phyloP scores from a whole-genome alignment of 257 asterid species.

The Forsythia suspensa region DNA sequence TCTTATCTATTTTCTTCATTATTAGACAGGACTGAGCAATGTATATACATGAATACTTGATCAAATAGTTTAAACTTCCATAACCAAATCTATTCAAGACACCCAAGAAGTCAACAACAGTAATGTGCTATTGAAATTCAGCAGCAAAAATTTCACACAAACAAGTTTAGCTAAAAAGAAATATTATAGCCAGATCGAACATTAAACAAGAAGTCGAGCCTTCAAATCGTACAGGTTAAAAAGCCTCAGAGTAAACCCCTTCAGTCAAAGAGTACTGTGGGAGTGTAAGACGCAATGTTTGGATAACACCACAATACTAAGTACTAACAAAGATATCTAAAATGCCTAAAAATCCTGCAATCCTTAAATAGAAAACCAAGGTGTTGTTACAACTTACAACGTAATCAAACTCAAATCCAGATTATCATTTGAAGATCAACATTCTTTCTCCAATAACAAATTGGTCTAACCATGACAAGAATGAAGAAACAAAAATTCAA shows the following conservation, averaged over 20 bases:
- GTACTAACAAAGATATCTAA: not conserved
- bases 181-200: not conserved
- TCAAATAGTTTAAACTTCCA: not conserved
- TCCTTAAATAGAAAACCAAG: constrained; percentile 2
- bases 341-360: not conserved
- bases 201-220: not conserved
- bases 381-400: not conserved
- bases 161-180: not conserved
- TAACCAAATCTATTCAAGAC: not conserved
- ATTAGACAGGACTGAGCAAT: not conserved
- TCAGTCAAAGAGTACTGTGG: not conserved
- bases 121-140: too few species aligned
- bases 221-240: not conserved
- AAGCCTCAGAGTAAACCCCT: not conserved
- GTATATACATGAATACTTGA: not conserved
- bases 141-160: not conserved
- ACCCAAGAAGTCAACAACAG: not conserved
- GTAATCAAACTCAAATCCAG: not conserved
- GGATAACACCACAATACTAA: not conserved
- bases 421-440: not conserved
- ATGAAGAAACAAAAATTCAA: not conserved
- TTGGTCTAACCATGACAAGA: not conserved
- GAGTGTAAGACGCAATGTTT: not conserved
- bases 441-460: not conserved
- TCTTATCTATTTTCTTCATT: not conserved